Base-by-base conservation (phyloP, 768 basidiomycete genomes). In the Pleurotus djamor region DNA sequence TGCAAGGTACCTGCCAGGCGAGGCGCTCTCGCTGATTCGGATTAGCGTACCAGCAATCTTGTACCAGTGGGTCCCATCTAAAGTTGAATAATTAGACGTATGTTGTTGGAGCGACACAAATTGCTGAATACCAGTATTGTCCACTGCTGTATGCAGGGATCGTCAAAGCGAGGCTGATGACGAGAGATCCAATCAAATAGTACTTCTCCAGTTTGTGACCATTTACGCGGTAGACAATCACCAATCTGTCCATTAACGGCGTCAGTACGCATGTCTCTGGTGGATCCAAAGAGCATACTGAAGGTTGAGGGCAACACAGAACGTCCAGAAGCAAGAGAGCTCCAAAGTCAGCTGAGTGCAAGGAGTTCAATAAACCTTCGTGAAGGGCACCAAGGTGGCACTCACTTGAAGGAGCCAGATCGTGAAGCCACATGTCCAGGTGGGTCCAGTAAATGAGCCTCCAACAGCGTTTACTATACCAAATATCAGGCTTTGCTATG, bases 21-120 rank as follows among this genome's bases (percentile, higher is more conserved):
- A 67, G 45, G 12, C 66, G 43, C 54, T 67, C 54, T 21, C 38
- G 51, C 8, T 14, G 45, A 43, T 67, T 54, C n/a, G 64, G 59
- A 47, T 63, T 66, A 2, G 63, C 48, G 57, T 67, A 67, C 65
- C 65, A 67, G 45, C 66, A 67, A 56, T 63, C 63, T 34, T 58
- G 6, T n/a, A 58, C 65, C n/a, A 67, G 60, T 1, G 65, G 65
- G 43, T 67, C 63, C 66, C 66, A 67, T 6, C 66, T 67, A 47
- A 32, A 13, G 14, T 16, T 14, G 14, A 10, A 13, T 13, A 38
- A 3, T 21, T 12, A 17, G 52, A 33, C n/a, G 44, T 12, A 5
- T 34, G 16, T 9, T 43, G 12, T 34, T 56, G 28, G 12, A 5
- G 33, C 9, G 32, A 33, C 14, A 7, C 33, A 37, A 33, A 12